Conservation (phyloP, 2,329 filamentous ascomycete species). For the Claviceps pusilla region DNA sequence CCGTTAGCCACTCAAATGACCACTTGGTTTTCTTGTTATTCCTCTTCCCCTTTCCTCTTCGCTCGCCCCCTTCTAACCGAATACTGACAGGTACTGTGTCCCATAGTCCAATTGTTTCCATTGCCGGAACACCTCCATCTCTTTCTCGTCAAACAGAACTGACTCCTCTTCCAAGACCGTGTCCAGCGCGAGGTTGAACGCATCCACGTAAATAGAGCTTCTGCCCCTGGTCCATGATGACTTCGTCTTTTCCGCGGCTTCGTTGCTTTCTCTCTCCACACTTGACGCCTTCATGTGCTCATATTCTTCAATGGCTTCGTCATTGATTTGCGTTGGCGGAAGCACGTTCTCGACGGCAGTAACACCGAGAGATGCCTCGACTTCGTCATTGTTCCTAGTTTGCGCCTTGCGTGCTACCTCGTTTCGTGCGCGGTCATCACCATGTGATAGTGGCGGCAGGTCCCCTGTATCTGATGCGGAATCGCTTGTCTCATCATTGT, state of each 20-base stretch:
- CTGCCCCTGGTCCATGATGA: slow-evolving; percentile 53
- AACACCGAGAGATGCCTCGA: slow-evolving; percentile 7
- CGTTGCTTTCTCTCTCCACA: slow-evolving; percentile 18
- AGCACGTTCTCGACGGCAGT: slow-evolving; percentile 39
- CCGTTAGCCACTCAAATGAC: background rate
- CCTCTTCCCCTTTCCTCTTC: background rate
- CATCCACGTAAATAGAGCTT: slow-evolving; percentile 91
- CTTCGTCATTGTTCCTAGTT: slow-evolving; percentile 5
- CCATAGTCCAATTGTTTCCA: slow-evolving; percentile 70
- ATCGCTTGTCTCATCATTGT: slow-evolving; percentile 8
- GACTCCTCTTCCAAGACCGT: slow-evolving; percentile 81
- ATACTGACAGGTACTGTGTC: slow-evolving; percentile 68
- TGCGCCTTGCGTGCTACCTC: background rate
- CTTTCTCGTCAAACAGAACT: slow-evolving; percentile 71
- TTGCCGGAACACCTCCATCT: slow-evolving; percentile 58
- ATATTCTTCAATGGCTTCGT: slow-evolving; percentile 65
- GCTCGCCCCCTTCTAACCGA: background rate
- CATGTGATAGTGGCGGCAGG: slow-evolving; percentile 8
- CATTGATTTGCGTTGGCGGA: slow-evolving; percentile 49
- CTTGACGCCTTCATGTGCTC: slow-evolving; percentile 51
- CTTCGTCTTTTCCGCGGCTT: slow-evolving; percentile 25
- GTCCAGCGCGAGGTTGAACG: slow-evolving; percentile 82
- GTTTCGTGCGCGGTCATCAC: slow-evolving; percentile 3
- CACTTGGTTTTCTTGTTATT: background rate
- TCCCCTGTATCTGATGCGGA: slow-evolving; percentile 12